These are phyloP conservation scores for Phenoliferia sp. DNA, from an alignment of 1,284 basidiomycete species.

Conservation along the genomic window DNA sequence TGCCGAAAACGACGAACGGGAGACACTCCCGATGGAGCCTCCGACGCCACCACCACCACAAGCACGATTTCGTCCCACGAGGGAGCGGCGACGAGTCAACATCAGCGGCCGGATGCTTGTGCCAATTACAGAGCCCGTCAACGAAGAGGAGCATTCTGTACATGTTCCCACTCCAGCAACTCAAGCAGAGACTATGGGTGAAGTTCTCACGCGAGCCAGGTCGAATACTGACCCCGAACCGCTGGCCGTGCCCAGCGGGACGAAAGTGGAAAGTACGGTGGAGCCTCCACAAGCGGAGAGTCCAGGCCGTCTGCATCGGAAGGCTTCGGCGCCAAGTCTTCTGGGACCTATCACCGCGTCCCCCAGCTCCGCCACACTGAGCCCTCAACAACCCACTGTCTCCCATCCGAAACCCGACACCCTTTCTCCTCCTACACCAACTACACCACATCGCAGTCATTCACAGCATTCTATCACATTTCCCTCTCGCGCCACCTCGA, in stretches of 20 bases:
- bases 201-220: not conserved
- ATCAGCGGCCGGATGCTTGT: conserved; percentile 15
- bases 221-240: conserved; percentile 1
- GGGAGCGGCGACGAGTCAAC: conserved; percentile 27
- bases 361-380: not conserved
- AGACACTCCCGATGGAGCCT: not conserved
- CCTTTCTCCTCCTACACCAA: not conserved
- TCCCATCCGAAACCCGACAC: not conserved
- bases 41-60: conserved; percentile 9
- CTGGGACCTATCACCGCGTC: not conserved
- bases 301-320: not conserved
- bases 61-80: not conserved
- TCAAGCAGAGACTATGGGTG: not conserved
- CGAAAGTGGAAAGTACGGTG: not conserved
- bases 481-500: not conserved
- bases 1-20: not conserved
- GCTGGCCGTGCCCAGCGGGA: not conserved
- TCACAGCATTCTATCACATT: not conserved
- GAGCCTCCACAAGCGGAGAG: not conserved
- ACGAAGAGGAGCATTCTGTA: conserved; percentile 1
- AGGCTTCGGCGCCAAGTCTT: conserved; percentile 2
- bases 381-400: not conserved
- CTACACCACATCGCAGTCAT: not conserved
- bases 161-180: too few relatives aligned
- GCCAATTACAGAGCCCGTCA: not conserved